Evolutionary conservation across 257 asterid genomes (phyloP).

Genomic region (Pogostemon cablin): DNA sequence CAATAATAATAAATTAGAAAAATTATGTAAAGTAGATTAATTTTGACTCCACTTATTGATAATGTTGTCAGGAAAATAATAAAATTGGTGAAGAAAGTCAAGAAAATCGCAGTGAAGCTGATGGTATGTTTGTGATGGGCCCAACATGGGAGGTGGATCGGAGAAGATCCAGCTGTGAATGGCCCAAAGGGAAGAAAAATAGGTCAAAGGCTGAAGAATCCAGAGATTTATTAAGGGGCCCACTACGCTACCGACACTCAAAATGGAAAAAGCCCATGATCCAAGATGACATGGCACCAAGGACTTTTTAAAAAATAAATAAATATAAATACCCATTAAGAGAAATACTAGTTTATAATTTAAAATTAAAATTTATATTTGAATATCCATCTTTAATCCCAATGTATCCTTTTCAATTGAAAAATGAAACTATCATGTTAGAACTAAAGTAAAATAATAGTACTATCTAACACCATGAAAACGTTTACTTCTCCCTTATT

Average conservation of each 20-base stretch:
- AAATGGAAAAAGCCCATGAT: slow-evolving; percentile 34
- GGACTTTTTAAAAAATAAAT: too few relatives aligned
- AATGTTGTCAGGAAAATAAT: not conserved
- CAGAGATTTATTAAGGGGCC: slow-evolving; percentile 8
- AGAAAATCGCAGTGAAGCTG: not conserved
- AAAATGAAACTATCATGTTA: too few relatives aligned
- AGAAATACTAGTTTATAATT: too few relatives aligned
- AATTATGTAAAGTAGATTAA: too few relatives aligned
- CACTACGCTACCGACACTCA: slow-evolving; percentile 40
- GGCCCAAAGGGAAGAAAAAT: slow-evolving; percentile 29
- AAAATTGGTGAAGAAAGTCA: not conserved
- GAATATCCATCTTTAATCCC: too few relatives aligned
- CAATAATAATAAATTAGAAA: too few relatives aligned
- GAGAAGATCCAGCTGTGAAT: slow-evolving; percentile 35
- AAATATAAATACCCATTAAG: too few relatives aligned
- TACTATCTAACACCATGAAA: too few relatives aligned
- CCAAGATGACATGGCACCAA: slow-evolving; percentile 14
- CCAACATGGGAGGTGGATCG: slow-evolving; percentile 23
- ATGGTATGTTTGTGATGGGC: slow-evolving; percentile 7
- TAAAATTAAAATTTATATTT: too few relatives aligned
- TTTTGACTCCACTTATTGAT: not conserved
- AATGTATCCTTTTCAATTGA: too few relatives aligned
- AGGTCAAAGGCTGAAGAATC: slow-evolving; percentile 26
- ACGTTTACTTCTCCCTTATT: too few relatives aligned
- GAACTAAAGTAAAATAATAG: too few relatives aligned